Evolutionary conservation across 306 rosid genomes (phyloP).

Genomic region (Glycine soja): DNA sequence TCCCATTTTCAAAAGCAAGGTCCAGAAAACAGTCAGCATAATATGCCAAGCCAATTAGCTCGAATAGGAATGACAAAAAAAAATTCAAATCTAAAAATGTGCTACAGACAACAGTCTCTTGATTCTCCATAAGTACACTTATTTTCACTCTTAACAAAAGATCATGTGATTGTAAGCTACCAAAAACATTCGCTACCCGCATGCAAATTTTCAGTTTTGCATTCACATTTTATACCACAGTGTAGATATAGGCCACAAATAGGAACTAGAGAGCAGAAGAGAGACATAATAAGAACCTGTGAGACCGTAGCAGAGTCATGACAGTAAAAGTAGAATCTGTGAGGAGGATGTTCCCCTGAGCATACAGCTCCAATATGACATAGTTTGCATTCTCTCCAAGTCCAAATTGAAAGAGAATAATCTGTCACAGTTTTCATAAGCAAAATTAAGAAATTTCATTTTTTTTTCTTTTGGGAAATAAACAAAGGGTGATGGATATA

Average conservation of each 20-base stretch:
- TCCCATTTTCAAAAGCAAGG: slow-evolving; percentile 2
- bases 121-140: background rate
- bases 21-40: no score
- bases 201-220: no score
- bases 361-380: slow-evolving; percentile 91
- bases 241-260: background rate
- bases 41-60: no score
- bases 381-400: slow-evolving; percentile 87
- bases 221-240: no score
- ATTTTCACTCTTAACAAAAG: slow-evolving; percentile 4
- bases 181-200: slow-evolving; percentile 2
- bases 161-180: background rate
- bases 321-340: slow-evolving; percentile 83
- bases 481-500: background rate
- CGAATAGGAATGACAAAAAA: no score
- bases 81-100: no score
- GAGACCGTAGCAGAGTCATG: slow-evolving; percentile 96
- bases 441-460: background rate
- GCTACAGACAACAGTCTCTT: background rate
- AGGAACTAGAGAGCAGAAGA: slow-evolving; percentile 28
- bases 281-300: slow-evolving; percentile 62
- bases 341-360: slow-evolving; percentile 94
- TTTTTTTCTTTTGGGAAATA: background rate
- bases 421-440: slow-evolving; percentile 60
- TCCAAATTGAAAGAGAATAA: slow-evolving; percentile 94